These are phyloP conservation scores for Candida lessepsii DNA, from an alignment of 805 yeast genomes.

Conservation along the genomic window DNA sequence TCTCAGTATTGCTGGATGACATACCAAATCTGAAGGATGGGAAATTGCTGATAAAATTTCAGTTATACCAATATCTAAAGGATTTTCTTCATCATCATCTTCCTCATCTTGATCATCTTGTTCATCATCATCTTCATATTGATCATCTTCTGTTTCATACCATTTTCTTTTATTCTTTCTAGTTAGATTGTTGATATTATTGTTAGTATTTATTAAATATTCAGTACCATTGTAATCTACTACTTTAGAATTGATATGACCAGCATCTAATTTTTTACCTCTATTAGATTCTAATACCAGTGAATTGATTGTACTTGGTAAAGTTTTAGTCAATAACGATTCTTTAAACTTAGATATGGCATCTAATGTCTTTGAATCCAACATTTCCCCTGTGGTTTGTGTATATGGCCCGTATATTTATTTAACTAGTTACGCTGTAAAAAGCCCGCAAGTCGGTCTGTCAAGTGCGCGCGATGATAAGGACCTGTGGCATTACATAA, in stretches of 20 bases:
- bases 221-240: constrained; percentile 39
- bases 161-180: constrained; percentile 35
- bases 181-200: constrained; percentile 28
- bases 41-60: constrained; percentile 72
- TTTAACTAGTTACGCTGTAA: no score
- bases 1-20: constrained; percentile 64
- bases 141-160: constrained; percentile 25
- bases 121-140: constrained; percentile 16
- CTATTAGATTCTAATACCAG: constrained; percentile 23
- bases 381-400: no score
- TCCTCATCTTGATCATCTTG: constrained; percentile 14
- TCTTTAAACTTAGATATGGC: constrained; percentile 39
- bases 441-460: no score
- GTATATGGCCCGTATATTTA: no score
- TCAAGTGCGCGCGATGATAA: constrained; percentile 1
- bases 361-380: constrained; percentile 39
- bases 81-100: constrained; percentile 27
- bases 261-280: constrained; percentile 30
- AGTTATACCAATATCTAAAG: constrained; percentile 28
- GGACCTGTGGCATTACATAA: background rate
- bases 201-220: constrained; percentile 38
- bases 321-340: constrained; percentile 21
- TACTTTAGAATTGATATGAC: constrained; percentile 28
- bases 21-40: constrained; percentile 75
- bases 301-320: constrained; percentile 13